Conservation (phyloP, 306 rosid species). For the Prunus davidiana region DNA sequence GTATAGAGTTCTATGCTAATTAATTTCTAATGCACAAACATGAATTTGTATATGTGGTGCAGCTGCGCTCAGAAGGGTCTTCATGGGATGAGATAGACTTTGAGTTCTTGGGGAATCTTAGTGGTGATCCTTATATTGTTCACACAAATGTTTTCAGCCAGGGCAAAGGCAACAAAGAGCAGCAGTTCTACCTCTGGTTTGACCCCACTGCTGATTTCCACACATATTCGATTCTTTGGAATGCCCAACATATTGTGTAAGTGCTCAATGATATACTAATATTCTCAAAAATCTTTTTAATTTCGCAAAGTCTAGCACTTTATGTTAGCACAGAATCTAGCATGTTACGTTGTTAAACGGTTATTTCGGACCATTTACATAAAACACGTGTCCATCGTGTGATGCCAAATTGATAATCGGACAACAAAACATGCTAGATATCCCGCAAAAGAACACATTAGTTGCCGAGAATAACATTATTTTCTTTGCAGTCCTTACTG, state of each 20-base stretch:
- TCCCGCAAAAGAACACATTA: no score
- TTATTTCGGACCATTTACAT: no score
- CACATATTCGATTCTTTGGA: conserved; percentile 69
- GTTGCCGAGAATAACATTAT: no score
- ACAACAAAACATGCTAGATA: no score
- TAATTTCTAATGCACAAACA: no score
- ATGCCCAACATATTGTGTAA: conserved; percentile 52
- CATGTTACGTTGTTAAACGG: no score
- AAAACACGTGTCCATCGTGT: no score
- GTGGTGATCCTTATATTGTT: conserved; percentile 62
- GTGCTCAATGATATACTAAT: neutral
- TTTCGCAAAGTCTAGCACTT: no score
- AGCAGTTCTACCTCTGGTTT: conserved; percentile 67
- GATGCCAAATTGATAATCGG: no score
- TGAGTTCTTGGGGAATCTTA: conserved; percentile 68
- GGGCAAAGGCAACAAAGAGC: conserved; percentile 72
- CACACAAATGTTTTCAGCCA: conserved; percentile 62
- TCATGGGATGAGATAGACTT: conserved; percentile 64
- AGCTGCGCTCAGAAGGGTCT: conserved; percentile 36
- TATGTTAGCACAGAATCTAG: no score
- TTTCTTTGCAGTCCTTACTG: neutral
- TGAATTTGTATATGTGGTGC: neutral
- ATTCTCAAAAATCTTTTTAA: no score
- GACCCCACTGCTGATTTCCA: conserved; percentile 74
- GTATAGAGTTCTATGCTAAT: neutral